Base-by-base conservation (phyloP, 169 alveolate species). In the Perkinsus marinus region DNA sequence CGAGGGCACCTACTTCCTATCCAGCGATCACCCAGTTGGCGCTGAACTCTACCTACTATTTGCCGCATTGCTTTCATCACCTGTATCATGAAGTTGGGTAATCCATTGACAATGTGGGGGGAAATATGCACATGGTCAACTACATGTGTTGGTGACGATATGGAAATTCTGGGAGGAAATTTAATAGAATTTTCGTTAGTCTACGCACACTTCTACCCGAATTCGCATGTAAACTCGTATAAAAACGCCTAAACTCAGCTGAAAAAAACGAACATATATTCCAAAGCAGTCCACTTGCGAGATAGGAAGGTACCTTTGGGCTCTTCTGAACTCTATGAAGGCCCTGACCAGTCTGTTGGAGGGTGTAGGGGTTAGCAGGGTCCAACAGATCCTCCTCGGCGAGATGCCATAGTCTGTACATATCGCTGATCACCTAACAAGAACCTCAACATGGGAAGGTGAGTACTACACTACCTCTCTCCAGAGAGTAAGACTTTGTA, bases 401-500 rank as follows among this genome's bases (percentile, higher is more conserved):
- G 90, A 94, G 93, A 17, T 96, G 96, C 99, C 99, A 97, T 36
- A 97, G 93, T 90, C 94, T 95, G 89, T 95, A 96, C 98, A 97
- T 96, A 93, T 97, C 96, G 89, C 95, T 94, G 38, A 96, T 94
- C 43, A 57, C 79, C 79, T 57, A 16, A n/a, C n/a, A n/a, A 57
- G 26, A 16, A 57, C 79, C 22, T 26, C 37, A 57, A n/a, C n/a
- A n/a, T n/a, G n/a, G n/a, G n/a, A n/a, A n/a, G n/a, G n/a, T n/a
- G n/a, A n/a, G n/a, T n/a, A n/a, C n/a, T n/a, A 10, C 19, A 41
- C 46, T 39, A 97, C 97, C 93, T 97, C 99, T 39, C 97, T 92
- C 99, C 99, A 97, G 57, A 97, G 94, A 22, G 97, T 94, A 89
- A 97, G 95, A 26, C 98, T 95, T 92, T 97, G 99, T 91, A 96